These are phyloP conservation scores for Saussurea involucrata DNA, from an alignment of 129 eudicot genomes.

Conservation along the genomic window DNA sequence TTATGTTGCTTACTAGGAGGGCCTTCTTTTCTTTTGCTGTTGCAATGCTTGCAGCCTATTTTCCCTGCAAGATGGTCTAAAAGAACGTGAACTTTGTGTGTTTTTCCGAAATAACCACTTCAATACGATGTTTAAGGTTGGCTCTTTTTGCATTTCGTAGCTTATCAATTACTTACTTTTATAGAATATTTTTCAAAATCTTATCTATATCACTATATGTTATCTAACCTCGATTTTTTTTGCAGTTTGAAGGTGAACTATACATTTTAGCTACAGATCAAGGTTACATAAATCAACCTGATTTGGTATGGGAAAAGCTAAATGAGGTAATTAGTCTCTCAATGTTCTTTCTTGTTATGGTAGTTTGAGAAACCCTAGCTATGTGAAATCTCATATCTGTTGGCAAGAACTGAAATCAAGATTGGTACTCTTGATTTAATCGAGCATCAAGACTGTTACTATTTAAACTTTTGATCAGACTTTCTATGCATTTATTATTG, in stretches of 20 bases:
- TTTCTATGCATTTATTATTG: neutral
- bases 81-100: conserved; percentile 83
- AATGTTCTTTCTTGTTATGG: neutral
- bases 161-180: neutral
- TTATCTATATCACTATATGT: conserved; percentile 7
- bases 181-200: neutral
- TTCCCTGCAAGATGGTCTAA: conserved; percentile 62
- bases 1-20: conserved; percentile 7
- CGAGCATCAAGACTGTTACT: neutral
- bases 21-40: conserved; percentile 16
- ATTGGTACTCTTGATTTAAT: neutral
- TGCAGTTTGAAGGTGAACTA: conserved; percentile 73
- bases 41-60: conserved; percentile 56
- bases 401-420: neutral
- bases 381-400: neutral
- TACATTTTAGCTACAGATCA: conserved; percentile 85
- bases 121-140: conserved; percentile 95
- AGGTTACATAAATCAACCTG: conserved; percentile 86
- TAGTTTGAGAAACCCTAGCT: neutral
- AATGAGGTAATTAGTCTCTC: conserved; percentile 56
- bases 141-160: conserved; percentile 19
- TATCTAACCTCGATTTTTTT: conserved; percentile 15
- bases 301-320: conserved; percentile 91
- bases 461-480: too few relatives aligned
- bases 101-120: conserved; percentile 95